phyloP scores from a whole-genome alignment of 352 stramenopile species.

The Globisporangium megalacanthum region DNA sequence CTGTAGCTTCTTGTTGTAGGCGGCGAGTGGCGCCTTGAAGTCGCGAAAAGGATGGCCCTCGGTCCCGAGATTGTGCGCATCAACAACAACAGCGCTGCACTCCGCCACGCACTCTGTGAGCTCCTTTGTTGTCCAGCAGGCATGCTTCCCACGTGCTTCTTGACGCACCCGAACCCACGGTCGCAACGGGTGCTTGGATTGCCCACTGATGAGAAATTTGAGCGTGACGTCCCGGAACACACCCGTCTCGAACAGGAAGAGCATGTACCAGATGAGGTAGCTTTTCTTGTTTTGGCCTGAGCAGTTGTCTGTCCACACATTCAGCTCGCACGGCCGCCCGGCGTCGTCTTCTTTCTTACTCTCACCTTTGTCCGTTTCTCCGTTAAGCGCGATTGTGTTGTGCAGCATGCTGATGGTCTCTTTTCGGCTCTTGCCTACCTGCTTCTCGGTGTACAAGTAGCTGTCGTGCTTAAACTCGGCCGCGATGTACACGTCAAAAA shows the following conservation, averaged over 20 bases:
- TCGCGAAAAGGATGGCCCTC: too few species aligned
- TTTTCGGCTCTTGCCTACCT: not conserved
- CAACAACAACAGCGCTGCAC: too few species aligned
- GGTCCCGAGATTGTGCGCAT: too few species aligned
- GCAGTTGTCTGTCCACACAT: not conserved
- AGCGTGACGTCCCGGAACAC: not conserved
- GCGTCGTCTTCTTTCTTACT: too few species aligned
- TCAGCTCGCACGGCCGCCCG: not conserved
- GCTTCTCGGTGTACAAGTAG: conserved; percentile 1
- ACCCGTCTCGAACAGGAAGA: not conserved
- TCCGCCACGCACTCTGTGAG: not conserved
- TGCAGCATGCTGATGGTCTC: not conserved
- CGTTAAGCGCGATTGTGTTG: not conserved
- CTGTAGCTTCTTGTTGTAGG: too few species aligned
- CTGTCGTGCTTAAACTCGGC: not conserved
- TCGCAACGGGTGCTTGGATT: not conserved
- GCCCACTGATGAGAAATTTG: not conserved
- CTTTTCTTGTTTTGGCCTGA: not conserved
- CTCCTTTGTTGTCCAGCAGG: not conserved
- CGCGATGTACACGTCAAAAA: not conserved
- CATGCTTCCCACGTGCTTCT: not conserved
- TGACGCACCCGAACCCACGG: not conserved
- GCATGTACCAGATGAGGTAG: not conserved
- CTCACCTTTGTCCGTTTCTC: not conserved
- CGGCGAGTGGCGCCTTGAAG: too few species aligned